Evolutionary conservation across 129 eudicot genomes (phyloP), one percentile per base, ranked within the genome.

Genomic region (Chrysanthemum lavandulifolium): DNA sequence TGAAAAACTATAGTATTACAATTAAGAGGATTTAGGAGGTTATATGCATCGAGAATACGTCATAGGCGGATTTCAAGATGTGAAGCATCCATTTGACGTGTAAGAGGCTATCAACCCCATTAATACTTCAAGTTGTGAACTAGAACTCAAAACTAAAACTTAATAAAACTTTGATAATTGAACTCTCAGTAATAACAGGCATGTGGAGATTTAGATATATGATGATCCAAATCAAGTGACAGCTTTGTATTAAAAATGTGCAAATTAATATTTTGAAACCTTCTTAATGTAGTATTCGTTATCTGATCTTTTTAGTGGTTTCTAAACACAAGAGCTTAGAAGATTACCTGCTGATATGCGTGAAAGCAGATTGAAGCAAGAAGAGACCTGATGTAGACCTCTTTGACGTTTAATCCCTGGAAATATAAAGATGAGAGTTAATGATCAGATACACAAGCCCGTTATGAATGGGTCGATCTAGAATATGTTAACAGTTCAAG

Each of bases 291-390:
- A 23, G 19, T 61, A 27, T 15, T 55, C 53, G 56, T 18, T 51
- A 40, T 71, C 48, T 31, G 53, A 36, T 71, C 3, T 40, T 33
- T 10, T 54, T 62, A 55, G 57, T 2, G 29, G 1, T 59, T 29
- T 57, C 15, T 43, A 74, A 18, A 18, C 52, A 74, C 43, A 33
- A 73, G 27, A 58, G 13, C 55, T 13, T 21, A 65, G 48, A 64
- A 52, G 61, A 77, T 71, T 90, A 88, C 99, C 94, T 95, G 97
- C 89, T 95, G 99, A 80, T 95, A 95, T 68, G 97, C 96, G 66
- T 95, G 99, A 84, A 84, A 95, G 87, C 96, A 95, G 59, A 95
- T 89, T 66, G 97, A 93, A 69, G 99, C 99, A 45, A 95, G 59
- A 18, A 95, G 76, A 57, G 99, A 81, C 77, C 89, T 80, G n/a